phyloP scores from a whole-genome alignment of 139 green algal species.

The Gonium pectorale region DNA sequence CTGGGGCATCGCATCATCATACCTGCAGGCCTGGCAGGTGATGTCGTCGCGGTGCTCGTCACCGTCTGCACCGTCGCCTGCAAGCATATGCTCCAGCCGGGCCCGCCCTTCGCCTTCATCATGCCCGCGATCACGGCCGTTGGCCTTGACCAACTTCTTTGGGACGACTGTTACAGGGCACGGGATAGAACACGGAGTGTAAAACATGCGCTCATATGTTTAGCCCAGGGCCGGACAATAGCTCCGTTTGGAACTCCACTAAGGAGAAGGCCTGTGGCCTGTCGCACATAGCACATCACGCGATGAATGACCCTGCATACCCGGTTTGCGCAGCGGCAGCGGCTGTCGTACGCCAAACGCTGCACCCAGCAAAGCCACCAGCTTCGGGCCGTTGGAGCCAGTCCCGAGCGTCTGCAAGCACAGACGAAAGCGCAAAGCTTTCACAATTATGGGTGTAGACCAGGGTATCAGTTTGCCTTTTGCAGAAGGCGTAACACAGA shows the following conservation, averaged over 20 bases:
- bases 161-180: not conserved
- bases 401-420: slow-evolving; percentile 39
- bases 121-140: not conserved
- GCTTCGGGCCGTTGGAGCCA: slow-evolving; percentile 43
- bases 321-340: slow-evolving; percentile 45
- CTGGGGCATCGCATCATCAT: not conserved
- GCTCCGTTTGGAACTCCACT: no score
- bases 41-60: not conserved
- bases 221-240: no score
- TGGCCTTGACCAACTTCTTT: not conserved
- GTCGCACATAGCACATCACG: no score
- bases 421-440: not conserved
- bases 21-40: not conserved
- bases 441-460: not conserved
- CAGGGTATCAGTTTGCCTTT: no score
- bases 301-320: no score
- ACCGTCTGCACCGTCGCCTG: not conserved
- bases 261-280: no score
- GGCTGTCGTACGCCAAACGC: slow-evolving; percentile 44
- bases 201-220: no score
- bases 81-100: not conserved
- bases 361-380: slow-evolving; percentile 48
- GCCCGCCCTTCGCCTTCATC: not conserved
- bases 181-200: no score
- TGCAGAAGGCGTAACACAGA: no score